phyloP scores from a whole-genome alignment of 2,329 filamentous ascomycete species.

The Alternaria angustiovoidea region DNA sequence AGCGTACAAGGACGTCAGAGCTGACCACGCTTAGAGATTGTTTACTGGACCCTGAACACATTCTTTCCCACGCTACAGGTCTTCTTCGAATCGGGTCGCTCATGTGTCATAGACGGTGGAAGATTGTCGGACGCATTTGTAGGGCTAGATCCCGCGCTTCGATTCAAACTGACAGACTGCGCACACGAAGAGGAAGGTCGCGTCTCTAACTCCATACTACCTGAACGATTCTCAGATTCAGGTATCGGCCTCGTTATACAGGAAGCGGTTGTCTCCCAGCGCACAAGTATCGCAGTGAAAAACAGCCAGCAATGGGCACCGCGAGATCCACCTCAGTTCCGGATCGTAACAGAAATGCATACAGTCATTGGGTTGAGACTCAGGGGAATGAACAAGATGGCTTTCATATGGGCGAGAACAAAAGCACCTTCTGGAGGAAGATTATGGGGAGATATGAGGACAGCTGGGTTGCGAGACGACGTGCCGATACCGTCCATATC shows the following conservation, averaged over 20 bases:
- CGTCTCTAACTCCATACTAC: slow-evolving; percentile 23
- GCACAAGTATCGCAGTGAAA: slow-evolving; percentile 32
- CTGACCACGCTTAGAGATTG: slow-evolving; percentile 26
- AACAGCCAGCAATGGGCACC: not conserved
- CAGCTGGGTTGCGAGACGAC: slow-evolving; percentile 32
- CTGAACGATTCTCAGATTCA: slow-evolving; percentile 20
- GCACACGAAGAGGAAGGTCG: slow-evolving; percentile 38
- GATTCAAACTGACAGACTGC: slow-evolving; percentile 39
- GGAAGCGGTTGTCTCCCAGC: slow-evolving; percentile 28
- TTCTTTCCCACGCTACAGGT: slow-evolving; percentile 43
- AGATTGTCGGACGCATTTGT: slow-evolving; percentile 23
- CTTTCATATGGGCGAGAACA: slow-evolving; percentile 31
- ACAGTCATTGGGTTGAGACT: slow-evolving; percentile 36
- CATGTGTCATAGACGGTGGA: slow-evolving; percentile 34
- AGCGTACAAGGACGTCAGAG: not conserved
- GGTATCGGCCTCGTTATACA: slow-evolving; percentile 27
- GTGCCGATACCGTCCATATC: slow-evolving; percentile 30
- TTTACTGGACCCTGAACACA: slow-evolving; percentile 39
- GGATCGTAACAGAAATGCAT: slow-evolving; percentile 29
- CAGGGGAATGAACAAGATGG: slow-evolving; percentile 36
- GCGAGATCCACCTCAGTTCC: not conserved
- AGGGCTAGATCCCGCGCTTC: slow-evolving; percentile 36
- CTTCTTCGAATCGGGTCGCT: slow-evolving; percentile 41
- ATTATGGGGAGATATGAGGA: slow-evolving; percentile 33
- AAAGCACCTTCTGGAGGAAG: not conserved